Evolutionary conservation across 768 basidiomycete species (phyloP).

Genomic region (Nidula microcarpa): DNA sequence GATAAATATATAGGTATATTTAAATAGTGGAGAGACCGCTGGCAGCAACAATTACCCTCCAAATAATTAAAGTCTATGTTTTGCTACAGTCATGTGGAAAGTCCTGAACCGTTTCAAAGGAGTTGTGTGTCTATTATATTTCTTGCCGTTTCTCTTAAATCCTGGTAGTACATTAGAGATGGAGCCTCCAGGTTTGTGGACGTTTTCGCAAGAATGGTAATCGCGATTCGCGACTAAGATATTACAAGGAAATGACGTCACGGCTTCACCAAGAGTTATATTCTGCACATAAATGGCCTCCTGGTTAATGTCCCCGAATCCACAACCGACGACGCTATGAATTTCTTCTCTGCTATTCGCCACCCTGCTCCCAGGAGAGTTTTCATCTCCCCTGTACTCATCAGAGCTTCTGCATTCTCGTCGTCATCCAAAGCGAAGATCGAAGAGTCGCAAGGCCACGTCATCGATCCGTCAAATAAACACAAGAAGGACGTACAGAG

Average conservation of each 20-base stretch:
- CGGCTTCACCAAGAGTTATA: background rate
- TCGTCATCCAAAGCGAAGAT: background rate
- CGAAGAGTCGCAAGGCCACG: background rate
- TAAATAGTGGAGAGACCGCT: too few relatives aligned
- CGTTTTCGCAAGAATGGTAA: too few relatives aligned
- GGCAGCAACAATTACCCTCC: too few relatives aligned
- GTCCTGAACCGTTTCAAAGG: too few relatives aligned
- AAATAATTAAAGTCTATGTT: too few relatives aligned
- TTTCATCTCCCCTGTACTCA: background rate
- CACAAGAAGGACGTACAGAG: background rate
- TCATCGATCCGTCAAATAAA: background rate
- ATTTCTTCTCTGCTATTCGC: background rate
- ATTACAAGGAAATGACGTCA: background rate
- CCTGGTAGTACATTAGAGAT: too few relatives aligned
- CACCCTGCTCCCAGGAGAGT: background rate
- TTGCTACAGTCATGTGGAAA: too few relatives aligned
- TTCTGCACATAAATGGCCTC: background rate
- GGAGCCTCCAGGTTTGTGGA: too few relatives aligned
- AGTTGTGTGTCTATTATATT: too few relatives aligned
- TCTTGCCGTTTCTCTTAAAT: too few relatives aligned
- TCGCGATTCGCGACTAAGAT: background rate
- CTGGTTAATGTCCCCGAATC: background rate
- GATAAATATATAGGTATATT: too few relatives aligned
- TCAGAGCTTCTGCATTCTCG: background rate
- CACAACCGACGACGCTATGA: background rate